phyloP scores from a whole-genome alignment of 257 asterid species.

The Mentha longifolia region DNA sequence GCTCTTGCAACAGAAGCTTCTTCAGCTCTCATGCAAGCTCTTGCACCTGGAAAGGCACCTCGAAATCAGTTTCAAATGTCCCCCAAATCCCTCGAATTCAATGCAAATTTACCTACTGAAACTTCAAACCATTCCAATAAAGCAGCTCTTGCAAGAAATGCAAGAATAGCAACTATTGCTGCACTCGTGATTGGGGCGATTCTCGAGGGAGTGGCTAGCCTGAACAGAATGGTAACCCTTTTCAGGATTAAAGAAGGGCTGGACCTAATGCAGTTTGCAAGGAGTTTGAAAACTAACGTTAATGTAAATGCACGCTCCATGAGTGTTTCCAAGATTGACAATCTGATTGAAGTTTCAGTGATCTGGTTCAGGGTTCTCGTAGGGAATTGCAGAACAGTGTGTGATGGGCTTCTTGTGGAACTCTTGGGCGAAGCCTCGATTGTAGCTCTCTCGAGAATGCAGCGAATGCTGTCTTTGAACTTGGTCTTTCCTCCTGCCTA shows the following conservation, averaged over 20 bases:
- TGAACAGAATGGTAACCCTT: constrained; percentile 89
- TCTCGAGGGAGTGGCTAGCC: constrained; percentile 89
- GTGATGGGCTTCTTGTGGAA: constrained; percentile 84
- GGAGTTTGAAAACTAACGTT: constrained; percentile 75
- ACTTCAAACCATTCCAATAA: constrained; percentile 52
- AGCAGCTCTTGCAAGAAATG: constrained; percentile 57
- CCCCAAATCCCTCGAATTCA: constrained; percentile 72
- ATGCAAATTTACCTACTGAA: constrained; percentile 59
- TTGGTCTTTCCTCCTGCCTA: constrained; percentile 93
- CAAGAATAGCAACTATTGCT: constrained; percentile 70
- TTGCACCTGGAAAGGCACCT: constrained; percentile 74
- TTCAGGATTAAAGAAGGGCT: constrained; percentile 90
- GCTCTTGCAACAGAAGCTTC: constrained; percentile 96
- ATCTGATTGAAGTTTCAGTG: constrained; percentile 76
- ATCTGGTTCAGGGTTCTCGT: constrained; percentile 99
- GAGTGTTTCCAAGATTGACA: constrained; percentile 72
- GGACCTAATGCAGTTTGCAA: constrained; percentile 75
- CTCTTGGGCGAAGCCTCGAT: constrained; percentile 92
- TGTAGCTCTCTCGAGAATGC: constrained; percentile 86
- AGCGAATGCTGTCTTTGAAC: constrained; percentile 66
- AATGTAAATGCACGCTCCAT: constrained; percentile 82
- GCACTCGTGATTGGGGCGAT: constrained; percentile 87
- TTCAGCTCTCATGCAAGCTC: constrained; percentile 70
- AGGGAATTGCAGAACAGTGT: constrained; percentile 90
- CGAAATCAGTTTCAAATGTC: constrained; percentile 76